Conservation (phyloP, 345 rosid species). For the Excoecaria cochinchinensis region DNA sequence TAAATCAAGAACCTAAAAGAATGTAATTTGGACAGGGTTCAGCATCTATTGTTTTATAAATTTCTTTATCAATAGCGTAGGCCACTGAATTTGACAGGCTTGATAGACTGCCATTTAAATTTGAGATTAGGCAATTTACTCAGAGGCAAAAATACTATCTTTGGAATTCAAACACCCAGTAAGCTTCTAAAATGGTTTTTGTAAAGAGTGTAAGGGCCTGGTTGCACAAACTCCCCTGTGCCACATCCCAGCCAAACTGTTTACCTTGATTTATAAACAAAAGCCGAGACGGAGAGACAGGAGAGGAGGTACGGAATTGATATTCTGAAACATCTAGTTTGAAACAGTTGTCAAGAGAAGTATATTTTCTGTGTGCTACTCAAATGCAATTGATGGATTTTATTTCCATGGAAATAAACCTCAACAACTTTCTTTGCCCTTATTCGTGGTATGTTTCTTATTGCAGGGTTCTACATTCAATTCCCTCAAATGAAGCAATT, state of each 20-base stretch:
- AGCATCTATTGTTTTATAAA: neutral
- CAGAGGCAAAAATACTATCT: neutral
- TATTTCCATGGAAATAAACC: neutral
- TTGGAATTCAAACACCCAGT: neutral
- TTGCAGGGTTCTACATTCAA: slow-evolving; percentile 78
- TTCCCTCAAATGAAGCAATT: slow-evolving; percentile 88
- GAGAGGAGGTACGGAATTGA: neutral
- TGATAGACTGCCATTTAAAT: neutral
- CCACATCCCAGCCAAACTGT: neutral
- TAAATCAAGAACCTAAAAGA: neutral
- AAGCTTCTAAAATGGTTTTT: neutral
- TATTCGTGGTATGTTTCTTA: slow-evolving; percentile 7
- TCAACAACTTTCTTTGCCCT: neutral
- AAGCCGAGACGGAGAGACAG: neutral
- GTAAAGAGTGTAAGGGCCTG: neutral
- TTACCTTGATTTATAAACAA: neutral
- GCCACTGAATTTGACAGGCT: neutral
- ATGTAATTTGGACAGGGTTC: neutral
- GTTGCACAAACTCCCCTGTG: neutral
- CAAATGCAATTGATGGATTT: slow-evolving; percentile 4
- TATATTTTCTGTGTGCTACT: neutral
- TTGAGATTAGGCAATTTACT: neutral
- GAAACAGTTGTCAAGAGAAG: neutral
- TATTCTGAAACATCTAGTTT: neutral
- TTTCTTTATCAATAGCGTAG: neutral